Percentiles rank a stretch among this genome's conserved stretches.
These are phyloP conservation scores for Myxozyma udenii DNA, from an alignment of 805 yeast species.

Conservation along the genomic window DNA sequence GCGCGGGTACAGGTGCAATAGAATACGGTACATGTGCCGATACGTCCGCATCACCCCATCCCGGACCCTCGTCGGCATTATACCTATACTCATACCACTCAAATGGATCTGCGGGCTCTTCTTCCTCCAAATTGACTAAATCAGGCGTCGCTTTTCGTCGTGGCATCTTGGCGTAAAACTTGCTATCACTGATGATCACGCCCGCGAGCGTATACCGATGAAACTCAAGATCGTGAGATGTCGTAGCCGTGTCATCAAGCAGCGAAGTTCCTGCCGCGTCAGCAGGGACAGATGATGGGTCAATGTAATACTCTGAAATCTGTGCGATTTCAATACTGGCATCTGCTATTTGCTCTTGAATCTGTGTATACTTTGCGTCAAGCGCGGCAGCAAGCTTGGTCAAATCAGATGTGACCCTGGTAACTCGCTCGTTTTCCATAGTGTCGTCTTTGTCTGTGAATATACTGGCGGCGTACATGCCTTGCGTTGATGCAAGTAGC, in stretches of 20 bases:
- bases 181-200: constrained; percentile 12
- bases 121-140: background rate
- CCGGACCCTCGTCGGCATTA: background rate
- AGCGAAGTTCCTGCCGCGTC: background rate
- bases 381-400: background rate
- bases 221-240: constrained; percentile 7
- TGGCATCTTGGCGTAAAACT: constrained; percentile 4
- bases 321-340: constrained; percentile 10
- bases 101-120: background rate
- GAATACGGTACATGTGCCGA: constrained; percentile 2
- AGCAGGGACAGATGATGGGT: constrained; percentile 13
- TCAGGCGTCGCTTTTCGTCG: background rate
- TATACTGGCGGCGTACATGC: background rate
- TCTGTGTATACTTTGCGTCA: constrained; percentile 4
- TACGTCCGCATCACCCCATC: background rate
- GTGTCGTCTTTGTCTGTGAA: background rate
- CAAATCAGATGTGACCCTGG: background rate
- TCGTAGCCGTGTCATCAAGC: background rate
- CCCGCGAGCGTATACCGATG: constrained; percentile 29
- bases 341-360: constrained; percentile 10
- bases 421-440: background rate
- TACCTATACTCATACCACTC: background rate
- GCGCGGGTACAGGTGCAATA: constrained; percentile 3
- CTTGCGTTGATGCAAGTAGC: constrained; percentile 6
- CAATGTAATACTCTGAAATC: constrained; percentile 7